phyloP scores from a whole-genome alignment of 768 basidiomycete genomes.

The Ephemerocybe angulata region DNA sequence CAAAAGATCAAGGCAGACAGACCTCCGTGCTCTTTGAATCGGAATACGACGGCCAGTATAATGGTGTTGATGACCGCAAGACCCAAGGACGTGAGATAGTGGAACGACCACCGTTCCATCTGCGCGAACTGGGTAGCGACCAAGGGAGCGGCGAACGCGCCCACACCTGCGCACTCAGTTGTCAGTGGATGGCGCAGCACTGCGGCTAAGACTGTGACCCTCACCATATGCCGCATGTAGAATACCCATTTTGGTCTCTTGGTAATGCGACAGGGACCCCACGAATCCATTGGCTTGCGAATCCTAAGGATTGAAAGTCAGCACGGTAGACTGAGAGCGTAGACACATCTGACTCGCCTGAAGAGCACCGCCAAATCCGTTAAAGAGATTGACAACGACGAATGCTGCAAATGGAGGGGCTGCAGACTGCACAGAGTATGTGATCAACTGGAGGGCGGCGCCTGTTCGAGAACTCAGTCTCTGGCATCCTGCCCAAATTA shows the following conservation, averaged over 20 bases:
- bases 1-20: neutral
- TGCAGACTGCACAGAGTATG: conserved; percentile 50
- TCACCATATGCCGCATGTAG: conserved; percentile 63
- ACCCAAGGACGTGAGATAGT: conserved; percentile 69
- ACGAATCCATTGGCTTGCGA: conserved; percentile 73
- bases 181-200: neutral
- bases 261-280: conserved; percentile 50
- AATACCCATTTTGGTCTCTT: conserved; percentile 65
- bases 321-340: neutral
- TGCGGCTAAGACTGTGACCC: neutral
- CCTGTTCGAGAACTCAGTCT: conserved; percentile 28
- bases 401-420: conserved; percentile 65
- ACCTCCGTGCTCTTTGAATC: conserved; percentile 72
- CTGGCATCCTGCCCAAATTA: neutral
- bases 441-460: conserved; percentile 48
- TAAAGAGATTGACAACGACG: conserved; percentile 42
- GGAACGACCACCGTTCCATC: conserved; percentile 65
- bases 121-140: conserved; percentile 79
- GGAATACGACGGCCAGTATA: conserved; percentile 56
- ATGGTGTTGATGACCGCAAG: conserved; percentile 55
- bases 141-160: conserved; percentile 67
- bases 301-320: conserved; percentile 36
- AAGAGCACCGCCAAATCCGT: conserved; percentile 40
- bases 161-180: conserved; percentile 42
- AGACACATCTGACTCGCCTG: conserved; percentile 37